Conservation (phyloP, 352 stramenopile species). For the Hyphochytrium catenoides region DNA sequence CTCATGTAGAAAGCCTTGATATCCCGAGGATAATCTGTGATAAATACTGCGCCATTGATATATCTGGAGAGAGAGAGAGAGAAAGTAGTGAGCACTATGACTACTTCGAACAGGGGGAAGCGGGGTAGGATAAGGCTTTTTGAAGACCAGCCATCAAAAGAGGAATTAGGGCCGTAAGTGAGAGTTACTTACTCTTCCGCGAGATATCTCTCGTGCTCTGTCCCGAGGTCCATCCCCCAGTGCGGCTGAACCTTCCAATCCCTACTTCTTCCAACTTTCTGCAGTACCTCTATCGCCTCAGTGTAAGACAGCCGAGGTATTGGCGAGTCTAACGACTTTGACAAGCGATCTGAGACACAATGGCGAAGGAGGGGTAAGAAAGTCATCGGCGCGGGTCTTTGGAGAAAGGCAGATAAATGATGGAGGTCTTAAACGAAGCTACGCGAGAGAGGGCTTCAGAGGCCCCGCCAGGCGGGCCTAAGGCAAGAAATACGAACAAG, state of each 20-base stretch:
- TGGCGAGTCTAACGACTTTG: slow-evolving; percentile 18
- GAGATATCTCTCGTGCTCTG: slow-evolving; percentile 86
- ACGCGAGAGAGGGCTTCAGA: no score
- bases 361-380: no score
- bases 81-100: no score
- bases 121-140: no score
- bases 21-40: slow-evolving; percentile 91
- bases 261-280: slow-evolving; percentile 49
- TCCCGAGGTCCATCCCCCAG: slow-evolving; percentile 93
- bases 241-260: slow-evolving; percentile 53
- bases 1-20: slow-evolving; percentile 99
- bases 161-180: no score
- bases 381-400: no score
- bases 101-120: no score
- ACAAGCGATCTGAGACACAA: slow-evolving; percentile 31
- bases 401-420: no score
- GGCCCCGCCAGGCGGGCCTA: no score
- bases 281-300: slow-evolving; percentile 75
- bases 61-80: slow-evolving; percentile 2
- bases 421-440: no score
- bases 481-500: no score
- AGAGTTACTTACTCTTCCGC: slow-evolving; percentile 28
- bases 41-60: slow-evolving; percentile 61
- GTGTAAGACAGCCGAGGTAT: slow-evolving; percentile 76
- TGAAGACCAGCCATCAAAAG: slow-evolving; percentile 39